phyloP scores from a whole-genome alignment of 2,329 filamentous ascomycete species.

The Pseudopithomyces maydicus region DNA sequence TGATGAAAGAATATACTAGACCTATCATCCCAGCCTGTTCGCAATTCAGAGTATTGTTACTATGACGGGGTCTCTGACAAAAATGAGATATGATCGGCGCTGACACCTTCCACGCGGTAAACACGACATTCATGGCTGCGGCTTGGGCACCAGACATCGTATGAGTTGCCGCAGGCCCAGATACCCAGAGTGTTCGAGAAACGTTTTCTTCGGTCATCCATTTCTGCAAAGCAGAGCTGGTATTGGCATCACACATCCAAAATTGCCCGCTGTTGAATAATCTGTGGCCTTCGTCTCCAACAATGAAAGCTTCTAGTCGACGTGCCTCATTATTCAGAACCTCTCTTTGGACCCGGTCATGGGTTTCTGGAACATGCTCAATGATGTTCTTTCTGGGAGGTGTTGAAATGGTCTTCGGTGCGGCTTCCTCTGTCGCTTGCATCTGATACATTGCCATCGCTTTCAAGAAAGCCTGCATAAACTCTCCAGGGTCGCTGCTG shows the following conservation, averaged over 20 bases:
- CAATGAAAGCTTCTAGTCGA: slow-evolving; percentile 8
- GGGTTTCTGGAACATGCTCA: background rate
- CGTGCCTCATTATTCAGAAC: background rate
- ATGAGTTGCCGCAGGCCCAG: slow-evolving; percentile 1
- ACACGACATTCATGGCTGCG: slow-evolving; percentile 11
- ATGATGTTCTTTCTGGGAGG: background rate
- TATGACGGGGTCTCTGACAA: slow-evolving; percentile 11
- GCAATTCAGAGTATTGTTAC: background rate
- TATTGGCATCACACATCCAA: slow-evolving; percentile 10
- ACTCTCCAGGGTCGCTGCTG: background rate
- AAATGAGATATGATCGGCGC: slow-evolving; percentile 23
- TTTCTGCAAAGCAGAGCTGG: slow-evolving; percentile 3
- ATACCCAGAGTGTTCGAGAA: slow-evolving; percentile 12
- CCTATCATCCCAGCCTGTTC: background rate
- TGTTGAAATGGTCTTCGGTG: background rate
- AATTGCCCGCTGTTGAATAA: slow-evolving; percentile 13
- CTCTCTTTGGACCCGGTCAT: background rate
- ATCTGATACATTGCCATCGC: background rate
- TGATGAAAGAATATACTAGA: background rate
- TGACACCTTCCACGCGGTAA: slow-evolving; percentile 16
- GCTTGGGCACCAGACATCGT: slow-evolving; percentile 11
- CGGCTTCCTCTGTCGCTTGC: background rate
- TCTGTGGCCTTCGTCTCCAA: slow-evolving; percentile 16
- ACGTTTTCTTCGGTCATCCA: slow-evolving; percentile 11
- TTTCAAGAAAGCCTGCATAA: background rate